phyloP scores from a whole-genome alignment of 345 rosid species.

The Pseudoturritis turrita region DNA sequence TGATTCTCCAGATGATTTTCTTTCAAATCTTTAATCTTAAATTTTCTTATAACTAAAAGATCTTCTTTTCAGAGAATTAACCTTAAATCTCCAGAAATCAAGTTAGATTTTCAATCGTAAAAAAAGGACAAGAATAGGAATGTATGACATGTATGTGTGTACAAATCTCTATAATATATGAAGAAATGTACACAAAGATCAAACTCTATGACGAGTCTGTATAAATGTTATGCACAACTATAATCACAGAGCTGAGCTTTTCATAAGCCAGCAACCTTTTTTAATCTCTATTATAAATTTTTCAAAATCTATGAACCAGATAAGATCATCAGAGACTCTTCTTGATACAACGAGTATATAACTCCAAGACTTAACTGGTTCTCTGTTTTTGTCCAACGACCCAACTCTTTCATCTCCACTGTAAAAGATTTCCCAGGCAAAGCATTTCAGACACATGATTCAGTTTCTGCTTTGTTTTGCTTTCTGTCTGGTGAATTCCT shows the following conservation, averaged over 20 bases:
- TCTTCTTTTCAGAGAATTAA: background rate
- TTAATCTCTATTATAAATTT: slow-evolving; percentile 9
- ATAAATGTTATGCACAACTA: slow-evolving; percentile 20
- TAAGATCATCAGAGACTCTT: slow-evolving; percentile 5
- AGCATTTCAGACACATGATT: background rate
- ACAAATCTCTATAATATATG: slow-evolving; percentile 23
- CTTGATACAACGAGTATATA: background rate
- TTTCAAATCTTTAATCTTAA: background rate
- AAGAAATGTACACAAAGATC: slow-evolving; percentile 14
- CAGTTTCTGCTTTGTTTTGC: slow-evolving; percentile 24
- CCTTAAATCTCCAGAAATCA: background rate
- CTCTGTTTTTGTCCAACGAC: background rate
- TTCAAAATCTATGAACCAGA: slow-evolving; percentile 21
- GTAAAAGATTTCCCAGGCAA: background rate
- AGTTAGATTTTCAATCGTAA: too few species aligned
- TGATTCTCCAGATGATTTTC: slow-evolving; percentile 27
- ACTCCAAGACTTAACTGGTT: slow-evolving; percentile 1
- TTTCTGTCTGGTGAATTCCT: slow-evolving; percentile 51
- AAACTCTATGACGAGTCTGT: slow-evolving; percentile 4
- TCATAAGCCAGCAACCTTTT: slow-evolving; percentile 10
- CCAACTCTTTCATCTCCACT: too few species aligned
- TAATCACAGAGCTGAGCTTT: slow-evolving; percentile 20
- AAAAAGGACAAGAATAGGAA: background rate
- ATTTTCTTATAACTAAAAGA: background rate
- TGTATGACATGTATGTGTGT: background rate